Base-by-base conservation (phyloP, 257 asterid genomes). In the Solanum chilense region DNA sequence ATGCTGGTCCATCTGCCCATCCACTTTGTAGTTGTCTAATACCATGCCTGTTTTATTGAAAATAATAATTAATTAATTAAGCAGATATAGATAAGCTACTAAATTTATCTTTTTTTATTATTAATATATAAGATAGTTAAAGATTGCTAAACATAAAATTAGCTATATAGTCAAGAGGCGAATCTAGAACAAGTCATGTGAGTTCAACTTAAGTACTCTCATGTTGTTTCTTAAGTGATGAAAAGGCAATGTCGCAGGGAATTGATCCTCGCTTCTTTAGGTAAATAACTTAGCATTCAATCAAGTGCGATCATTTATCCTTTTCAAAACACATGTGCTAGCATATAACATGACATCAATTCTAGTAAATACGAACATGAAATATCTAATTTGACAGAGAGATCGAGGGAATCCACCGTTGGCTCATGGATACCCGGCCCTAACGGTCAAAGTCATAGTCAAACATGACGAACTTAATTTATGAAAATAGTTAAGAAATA, bases 1-100 rank as follows among this genome's bases (percentile, higher is more conserved):
- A 93, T 2, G 95, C 86, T 18, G 98, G 97, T 12, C 97, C 98
- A 33, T 94, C 98, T 7, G 95, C 91, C 98, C 98, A 93, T 37
- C 94, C 98, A 21, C 91, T 93, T 70, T 45, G 85, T 21, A 93
- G 71, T 85, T 95, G 98, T 83, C 94, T 45, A 85, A 95, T 73
- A 14, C 97, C 98, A 47, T 95, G 98, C 98, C 98, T 93, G 84
- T 25, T 23, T n/a, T 2, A 21, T 31, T 68, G 14, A 58, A 49
- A 31, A 44, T 0, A 23, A 27, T 13, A 49, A 31, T 18, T 0
- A 21, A 27, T 12, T 60, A 39, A 60, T 83, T 52, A 83, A 58
- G 25, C 0, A 58, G 0, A 20, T 56, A 18, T 56, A 56, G 64
- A 56, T 56, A 18, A 16, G 3, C 21, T 49, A 49, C 21, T 49